Conservation (phyloP, 1,284 basidiomycete genomes). For the Neonothopanus nambi region DNA sequence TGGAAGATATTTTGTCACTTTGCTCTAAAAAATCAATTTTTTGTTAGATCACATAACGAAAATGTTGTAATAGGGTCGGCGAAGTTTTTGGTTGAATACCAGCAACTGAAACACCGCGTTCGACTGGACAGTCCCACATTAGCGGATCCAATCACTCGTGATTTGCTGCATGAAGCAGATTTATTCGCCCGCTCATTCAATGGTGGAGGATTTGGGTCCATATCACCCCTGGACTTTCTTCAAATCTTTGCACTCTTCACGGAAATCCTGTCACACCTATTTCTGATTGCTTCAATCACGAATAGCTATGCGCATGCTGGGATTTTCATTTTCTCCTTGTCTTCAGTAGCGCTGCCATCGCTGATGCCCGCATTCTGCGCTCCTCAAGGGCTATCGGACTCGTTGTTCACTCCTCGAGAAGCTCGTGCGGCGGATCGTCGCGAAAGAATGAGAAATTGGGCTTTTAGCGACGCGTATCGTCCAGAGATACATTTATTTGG, state of each 20-base stretch:
- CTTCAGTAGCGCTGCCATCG: constrained; percentile 56
- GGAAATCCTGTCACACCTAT: constrained; percentile 68
- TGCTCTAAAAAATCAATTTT: constrained; percentile 19
- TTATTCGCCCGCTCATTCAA: constrained; percentile 75
- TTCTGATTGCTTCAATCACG: constrained; percentile 68
- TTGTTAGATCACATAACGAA: constrained; percentile 63
- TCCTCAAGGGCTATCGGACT: constrained; percentile 39
- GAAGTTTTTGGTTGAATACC: constrained; percentile 69
- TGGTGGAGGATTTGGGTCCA: constrained; percentile 67
- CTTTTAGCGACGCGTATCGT: constrained; percentile 66
- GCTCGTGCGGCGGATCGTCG: constrained; percentile 64
- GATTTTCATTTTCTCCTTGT: constrained; percentile 58
- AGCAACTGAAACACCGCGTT: constrained; percentile 74
- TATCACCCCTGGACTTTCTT: constrained; percentile 76
- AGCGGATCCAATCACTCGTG: constrained; percentile 66
- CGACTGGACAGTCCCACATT: constrained; percentile 77
- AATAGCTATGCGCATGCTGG: constrained; percentile 54
- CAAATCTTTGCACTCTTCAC: constrained; percentile 69
- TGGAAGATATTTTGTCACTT: constrained; percentile 18
- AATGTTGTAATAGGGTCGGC: constrained; percentile 68
- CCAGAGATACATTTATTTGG: constrained; percentile 81
- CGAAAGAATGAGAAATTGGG: constrained; percentile 71
- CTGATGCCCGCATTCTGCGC: constrained; percentile 49
- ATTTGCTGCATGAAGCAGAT: constrained; percentile 82
- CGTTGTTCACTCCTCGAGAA: constrained; percentile 50